phyloP scores from a whole-genome alignment of 495 filamentous ascomycete genomes.

The Annulohypoxylon maeteangense region DNA sequence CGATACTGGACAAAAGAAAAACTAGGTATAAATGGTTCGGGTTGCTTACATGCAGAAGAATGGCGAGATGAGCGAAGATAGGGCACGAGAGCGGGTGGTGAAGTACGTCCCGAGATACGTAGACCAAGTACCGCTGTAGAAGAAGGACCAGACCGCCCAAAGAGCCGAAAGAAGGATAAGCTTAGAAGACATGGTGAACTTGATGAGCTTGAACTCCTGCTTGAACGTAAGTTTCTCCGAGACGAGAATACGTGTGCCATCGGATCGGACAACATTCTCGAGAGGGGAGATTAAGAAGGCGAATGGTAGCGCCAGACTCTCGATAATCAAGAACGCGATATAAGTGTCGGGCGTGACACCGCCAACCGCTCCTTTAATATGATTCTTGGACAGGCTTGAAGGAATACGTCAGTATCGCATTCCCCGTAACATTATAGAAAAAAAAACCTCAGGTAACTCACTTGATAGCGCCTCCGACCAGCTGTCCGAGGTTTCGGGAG shows the following conservation, averaged over 20 bases:
- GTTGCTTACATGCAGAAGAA: conserved; percentile 39
- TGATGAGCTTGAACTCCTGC: conserved; percentile 38
- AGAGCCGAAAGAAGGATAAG: conserved; percentile 40
- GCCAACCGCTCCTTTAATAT: conserved; percentile 29
- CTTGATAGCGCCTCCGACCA: conserved; percentile 60
- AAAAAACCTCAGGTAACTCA: conserved; percentile 54
- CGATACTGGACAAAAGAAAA: not conserved
- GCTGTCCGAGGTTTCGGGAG: conserved; percentile 59
- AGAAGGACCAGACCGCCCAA: conserved; percentile 54
- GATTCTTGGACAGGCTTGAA: conserved; percentile 45
- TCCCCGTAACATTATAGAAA: conserved; percentile 20
- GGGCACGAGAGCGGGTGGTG: conserved; percentile 57
- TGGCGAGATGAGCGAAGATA: conserved; percentile 44
- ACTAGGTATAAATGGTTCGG: not conserved
- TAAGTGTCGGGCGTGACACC: conserved; percentile 40
- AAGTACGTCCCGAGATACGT: conserved; percentile 63
- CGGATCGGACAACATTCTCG: conserved; percentile 57
- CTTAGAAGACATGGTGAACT: conserved; percentile 38
- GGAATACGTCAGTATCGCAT: conserved; percentile 54
- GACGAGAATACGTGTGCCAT: conserved; percentile 56
- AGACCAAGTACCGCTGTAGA: conserved; percentile 55
- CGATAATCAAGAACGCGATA: conserved; percentile 39
- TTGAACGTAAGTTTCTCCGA: conserved; percentile 45
- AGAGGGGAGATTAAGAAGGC: conserved; percentile 58
- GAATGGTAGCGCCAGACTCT: conserved; percentile 51